These are phyloP conservation scores for Colletotrichum lupini DNA, from an alignment of 2,329 filamentous ascomycete species.

Conservation along the genomic window DNA sequence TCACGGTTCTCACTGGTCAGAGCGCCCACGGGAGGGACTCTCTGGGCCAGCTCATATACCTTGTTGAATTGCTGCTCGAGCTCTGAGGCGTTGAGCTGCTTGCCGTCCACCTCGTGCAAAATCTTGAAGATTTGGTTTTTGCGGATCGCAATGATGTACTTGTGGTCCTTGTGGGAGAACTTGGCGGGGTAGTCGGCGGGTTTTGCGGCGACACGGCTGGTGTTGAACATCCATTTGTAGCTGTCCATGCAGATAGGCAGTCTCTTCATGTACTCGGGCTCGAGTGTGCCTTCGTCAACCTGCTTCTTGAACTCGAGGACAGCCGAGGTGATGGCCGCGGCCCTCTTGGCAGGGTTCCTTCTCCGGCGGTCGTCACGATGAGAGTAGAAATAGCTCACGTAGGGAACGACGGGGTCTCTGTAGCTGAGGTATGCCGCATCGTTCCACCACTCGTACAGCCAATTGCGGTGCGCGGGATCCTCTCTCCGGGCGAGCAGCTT, in stretches of 20 bases:
- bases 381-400: conserved; percentile 99
- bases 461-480: conserved; percentile 87
- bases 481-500: conserved; percentile 83
- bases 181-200: conserved; percentile 87
- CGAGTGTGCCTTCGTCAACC: conserved; percentile 83
- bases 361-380: conserved; percentile 92
- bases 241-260: conserved; percentile 98
- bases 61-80: conserved; percentile 89
- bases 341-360: conserved; percentile 89
- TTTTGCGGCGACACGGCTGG: conserved; percentile 83
- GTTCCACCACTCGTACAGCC: conserved; percentile 99
- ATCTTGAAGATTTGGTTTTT: conserved; percentile 99
- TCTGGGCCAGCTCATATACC: conserved; percentile 82
- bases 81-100: conserved; percentile 88
- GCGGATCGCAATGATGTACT: conserved; percentile 89
- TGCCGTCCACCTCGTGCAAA: conserved; percentile 80
- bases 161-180: conserved; percentile 78
- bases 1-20: conserved; percentile 95
- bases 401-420: conserved; percentile 95
- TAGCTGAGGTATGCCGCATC: conserved; percentile 91
- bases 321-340: conserved; percentile 87
- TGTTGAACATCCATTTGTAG: conserved; percentile 99
- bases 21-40: conserved; percentile 79
- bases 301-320: conserved; percentile 94
- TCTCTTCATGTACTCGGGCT: conserved; percentile 99